Base-by-base conservation (phyloP, 2,329 filamentous ascomycete genomes). In the Furcasterigmium furcatum region DNA sequence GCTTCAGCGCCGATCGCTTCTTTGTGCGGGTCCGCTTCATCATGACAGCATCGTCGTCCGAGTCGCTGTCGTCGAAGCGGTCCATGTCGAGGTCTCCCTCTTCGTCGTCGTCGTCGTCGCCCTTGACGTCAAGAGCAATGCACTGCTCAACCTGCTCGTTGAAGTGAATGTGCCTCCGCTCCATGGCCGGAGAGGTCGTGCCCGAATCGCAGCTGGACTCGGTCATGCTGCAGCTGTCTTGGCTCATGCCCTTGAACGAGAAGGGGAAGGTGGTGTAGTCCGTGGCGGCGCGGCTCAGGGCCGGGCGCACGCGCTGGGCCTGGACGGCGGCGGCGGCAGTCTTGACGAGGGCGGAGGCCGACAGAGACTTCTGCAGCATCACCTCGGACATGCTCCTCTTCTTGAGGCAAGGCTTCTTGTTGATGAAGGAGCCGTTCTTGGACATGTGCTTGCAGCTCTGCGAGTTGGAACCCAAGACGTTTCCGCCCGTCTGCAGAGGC, bases 351-450 rank as follows among this genome's bases (percentile, higher is more conserved):
- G 91, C 96, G 3, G 91, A 92, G 2, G 89, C 84, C 2, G 91
- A 95, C 8, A 96, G 66, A 0, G 91, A 96, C 51, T 85, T 81
- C 62, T 96, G 91, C 9, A 97, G 78, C 82, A 97, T 96, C 35
- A 95, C 80, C 65, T 97, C 92, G 0, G 92, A 97, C 77, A 95
- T 92, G 65, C 89, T 96, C 53, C 91, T 82, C 75, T 96, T 97
- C 71, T 97, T 97, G 48, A 99, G 69, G 48, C 97, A 97, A 2
- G 91, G 89, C 68, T 96, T 96, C 68, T 91, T 90, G 53, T 62
- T 73, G 52, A 87, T 68, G 52, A 90, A 86, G 0, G 88, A 91
- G 53, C 73, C 72, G 5, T 71, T 71, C 55, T 79, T 76, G 22
- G 76, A 79, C 14, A 80, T 48, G 14, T 67, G 62, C 4, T 67